Percentiles rank a stretch among this genome's conserved stretches.
These are phyloP conservation scores for Xylaria sp. DNA, from an alignment of 2,329 filamentous ascomycete genomes.

Conservation along the genomic window DNA sequence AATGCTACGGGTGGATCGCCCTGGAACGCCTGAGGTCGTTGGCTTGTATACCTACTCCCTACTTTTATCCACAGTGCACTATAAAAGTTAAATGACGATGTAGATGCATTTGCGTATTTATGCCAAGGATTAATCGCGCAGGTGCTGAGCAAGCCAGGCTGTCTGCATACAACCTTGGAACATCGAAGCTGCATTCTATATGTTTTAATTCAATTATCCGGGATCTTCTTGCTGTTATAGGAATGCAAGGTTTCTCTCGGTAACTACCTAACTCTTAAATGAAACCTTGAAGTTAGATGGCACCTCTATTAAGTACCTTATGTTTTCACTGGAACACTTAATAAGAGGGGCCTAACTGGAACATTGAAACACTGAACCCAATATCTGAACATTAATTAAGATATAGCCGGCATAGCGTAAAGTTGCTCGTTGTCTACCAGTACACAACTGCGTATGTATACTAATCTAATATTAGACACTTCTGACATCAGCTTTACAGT, in stretches of 20 bases:
- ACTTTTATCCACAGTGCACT: slow-evolving; percentile 7
- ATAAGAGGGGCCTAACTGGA: neutral
- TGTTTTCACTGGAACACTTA: too few relatives aligned
- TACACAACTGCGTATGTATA: too few relatives aligned
- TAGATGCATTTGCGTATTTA: neutral
- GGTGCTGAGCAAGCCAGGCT: neutral
- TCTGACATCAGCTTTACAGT: slow-evolving; percentile 9
- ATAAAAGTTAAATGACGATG: slow-evolving; percentile 1
- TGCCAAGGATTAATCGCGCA: too few relatives aligned
- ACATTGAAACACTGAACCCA: neutral
- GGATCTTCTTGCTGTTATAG: neutral
- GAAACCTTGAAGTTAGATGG: too few relatives aligned
- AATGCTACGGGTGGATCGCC: slow-evolving; percentile 22
- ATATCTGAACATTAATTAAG: neutral
- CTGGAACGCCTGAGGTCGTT: neutral
- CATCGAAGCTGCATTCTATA: neutral
- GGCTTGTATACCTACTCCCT: too few relatives aligned
- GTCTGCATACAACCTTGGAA: neutral
- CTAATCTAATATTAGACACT: slow-evolving; percentile 7
- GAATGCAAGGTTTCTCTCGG: too few relatives aligned
- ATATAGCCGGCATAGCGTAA: neutral
- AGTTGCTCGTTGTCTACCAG: neutral
- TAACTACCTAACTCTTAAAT: too few relatives aligned
- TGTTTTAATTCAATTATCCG: neutral
- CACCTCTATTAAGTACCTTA: too few relatives aligned